A percentile compares a stretch with the other conserved stretches of the same genome.
Conservation (phyloP, 768 basidiomycete species). For the Rhizopogon rudus region DNA sequence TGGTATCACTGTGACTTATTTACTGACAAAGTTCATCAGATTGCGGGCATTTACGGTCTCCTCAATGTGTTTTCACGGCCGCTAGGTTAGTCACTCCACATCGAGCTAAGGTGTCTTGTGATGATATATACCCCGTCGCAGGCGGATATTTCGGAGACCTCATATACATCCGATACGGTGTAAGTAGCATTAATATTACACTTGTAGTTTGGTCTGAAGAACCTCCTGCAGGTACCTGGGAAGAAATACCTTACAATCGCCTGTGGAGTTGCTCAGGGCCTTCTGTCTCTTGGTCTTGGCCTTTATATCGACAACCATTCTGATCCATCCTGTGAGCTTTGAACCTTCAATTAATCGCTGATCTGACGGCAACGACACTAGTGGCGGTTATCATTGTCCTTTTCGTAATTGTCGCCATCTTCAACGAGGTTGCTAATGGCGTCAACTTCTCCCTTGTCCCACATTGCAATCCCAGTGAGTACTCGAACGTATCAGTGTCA, state of each 20-base stretch:
- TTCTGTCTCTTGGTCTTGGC: conserved; percentile 40
- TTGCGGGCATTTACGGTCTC: conserved; percentile 36
- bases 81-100: conserved; percentile 18
- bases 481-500: conserved; percentile 4
- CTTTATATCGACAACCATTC: conserved; percentile 31
- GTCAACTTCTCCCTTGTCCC: conserved; percentile 48
- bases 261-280: conserved; percentile 42
- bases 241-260: conserved; percentile 45
- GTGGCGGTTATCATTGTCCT: conserved; percentile 33
- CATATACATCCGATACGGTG: conserved; percentile 38
- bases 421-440: conserved; percentile 43
- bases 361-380: conserved; percentile 1
- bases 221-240: conserved; percentile 20
- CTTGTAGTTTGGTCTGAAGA: not conserved
- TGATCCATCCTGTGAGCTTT: conserved; percentile 16
- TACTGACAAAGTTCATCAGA: conserved; percentile 7
- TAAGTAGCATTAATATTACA: conserved; percentile 6
- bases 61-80: conserved; percentile 49
- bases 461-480: conserved; percentile 40
- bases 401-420: conserved; percentile 32
- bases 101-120: not conserved
- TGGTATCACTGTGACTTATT: conserved; percentile 12
- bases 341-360: not conserved
- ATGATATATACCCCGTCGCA: conserved; percentile 1
- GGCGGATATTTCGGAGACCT: conserved; percentile 44